Percentiles rank a stretch among this genome's conserved stretches.
Evolutionary conservation across 1,139 yeast genomes (phyloP).

Genomic region (Geotrichum phurueaensis): DNA sequence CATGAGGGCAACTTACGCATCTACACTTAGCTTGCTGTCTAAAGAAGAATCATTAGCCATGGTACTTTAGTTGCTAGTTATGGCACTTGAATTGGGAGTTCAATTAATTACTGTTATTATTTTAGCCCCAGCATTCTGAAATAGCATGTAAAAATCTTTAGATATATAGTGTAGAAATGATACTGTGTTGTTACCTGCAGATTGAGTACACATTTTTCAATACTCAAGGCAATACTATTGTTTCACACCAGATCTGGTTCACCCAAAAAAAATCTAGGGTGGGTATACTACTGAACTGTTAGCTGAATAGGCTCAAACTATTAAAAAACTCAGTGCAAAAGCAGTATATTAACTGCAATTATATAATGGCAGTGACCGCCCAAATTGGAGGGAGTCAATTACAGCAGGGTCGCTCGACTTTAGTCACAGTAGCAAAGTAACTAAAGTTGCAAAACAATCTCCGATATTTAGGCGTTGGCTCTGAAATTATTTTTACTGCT

Average conservation of each 20-base stretch:
- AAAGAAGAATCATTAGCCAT: background rate
- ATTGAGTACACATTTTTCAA: background rate
- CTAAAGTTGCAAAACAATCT: background rate
- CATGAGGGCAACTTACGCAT: background rate
- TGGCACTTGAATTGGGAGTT: background rate
- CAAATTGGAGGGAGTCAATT: background rate
- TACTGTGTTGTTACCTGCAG: background rate
- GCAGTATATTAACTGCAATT: too few species aligned
- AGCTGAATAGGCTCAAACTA: background rate
- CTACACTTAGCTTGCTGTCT: background rate
- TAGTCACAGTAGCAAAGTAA: background rate
- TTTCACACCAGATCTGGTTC: background rate
- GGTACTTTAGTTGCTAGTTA: background rate
- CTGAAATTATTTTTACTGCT: background rate
- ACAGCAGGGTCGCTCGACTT: background rate
- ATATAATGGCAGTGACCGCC: background rate
- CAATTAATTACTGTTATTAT: too few species aligned
- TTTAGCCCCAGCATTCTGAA: background rate
- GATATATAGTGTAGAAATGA: background rate
- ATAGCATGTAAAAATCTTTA: background rate
- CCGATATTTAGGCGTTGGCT: background rate
- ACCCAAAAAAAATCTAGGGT: background rate
- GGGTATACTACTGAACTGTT: background rate
- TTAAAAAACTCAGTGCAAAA: background rate
- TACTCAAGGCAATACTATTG: background rate